Conservation (phyloP, 148 eudicot genomes). For the Diospyros kaki region DNA sequence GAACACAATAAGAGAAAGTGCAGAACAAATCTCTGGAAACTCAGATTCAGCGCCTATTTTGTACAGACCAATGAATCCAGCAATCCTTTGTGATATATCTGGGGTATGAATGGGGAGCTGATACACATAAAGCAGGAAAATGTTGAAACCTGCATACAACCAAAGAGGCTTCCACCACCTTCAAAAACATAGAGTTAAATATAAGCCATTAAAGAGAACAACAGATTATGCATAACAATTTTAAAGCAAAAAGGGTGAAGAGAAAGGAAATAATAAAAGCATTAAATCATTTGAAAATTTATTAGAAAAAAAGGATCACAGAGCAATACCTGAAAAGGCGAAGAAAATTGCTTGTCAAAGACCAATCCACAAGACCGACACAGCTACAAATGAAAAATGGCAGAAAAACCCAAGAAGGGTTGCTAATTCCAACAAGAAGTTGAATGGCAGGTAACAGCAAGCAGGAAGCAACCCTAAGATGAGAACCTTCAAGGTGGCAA, state of each 20-base stretch:
- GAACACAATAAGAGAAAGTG: conserved; percentile 64
- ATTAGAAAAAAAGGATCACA: conserved; percentile 5
- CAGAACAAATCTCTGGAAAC: conserved; percentile 71
- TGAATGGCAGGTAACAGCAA: conserved; percentile 78
- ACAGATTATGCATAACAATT: conserved; percentile 13
- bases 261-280: neutral
- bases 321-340: conserved; percentile 42
- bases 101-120: conserved; percentile 74
- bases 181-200: conserved; percentile 18
- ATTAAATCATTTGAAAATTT: neutral
- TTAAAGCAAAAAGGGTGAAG: neutral
- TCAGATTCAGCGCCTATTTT: conserved; percentile 61
- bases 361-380: conserved; percentile 93
- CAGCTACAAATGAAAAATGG: conserved; percentile 92
- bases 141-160: conserved; percentile 68
- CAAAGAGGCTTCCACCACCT: conserved; percentile 97
- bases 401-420: conserved; percentile 91
- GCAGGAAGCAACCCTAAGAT: conserved; percentile 62
- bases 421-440: conserved; percentile 80
- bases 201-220: conserved; percentile 1
- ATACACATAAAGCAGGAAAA: conserved; percentile 67
- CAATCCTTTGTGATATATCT: conserved; percentile 30
- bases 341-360: conserved; percentile 90
- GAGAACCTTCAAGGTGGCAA: conserved; percentile 50
- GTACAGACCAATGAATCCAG: conserved; percentile 69